A percentile compares a stretch with the other conserved stretches of the same genome.
Conservation (phyloP, 179 eudicot species). For the Pouteria campechiana region DNA sequence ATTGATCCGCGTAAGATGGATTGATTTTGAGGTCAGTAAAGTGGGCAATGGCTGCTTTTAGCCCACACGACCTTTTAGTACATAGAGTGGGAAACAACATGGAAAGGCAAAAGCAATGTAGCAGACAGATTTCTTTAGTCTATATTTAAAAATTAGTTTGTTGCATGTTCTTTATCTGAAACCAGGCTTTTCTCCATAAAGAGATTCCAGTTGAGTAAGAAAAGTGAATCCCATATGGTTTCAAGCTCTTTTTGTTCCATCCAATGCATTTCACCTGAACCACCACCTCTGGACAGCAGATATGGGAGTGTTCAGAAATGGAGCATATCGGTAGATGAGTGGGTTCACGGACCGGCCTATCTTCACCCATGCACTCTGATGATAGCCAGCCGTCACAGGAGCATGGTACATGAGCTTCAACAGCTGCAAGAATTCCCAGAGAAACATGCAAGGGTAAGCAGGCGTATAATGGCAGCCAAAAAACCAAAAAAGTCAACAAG, state of each 20-base stretch:
- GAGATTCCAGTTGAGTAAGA: not conserved
- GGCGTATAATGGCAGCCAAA: too few relatives aligned
- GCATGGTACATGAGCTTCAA: conserved; percentile 93
- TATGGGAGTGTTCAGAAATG: conserved; percentile 61
- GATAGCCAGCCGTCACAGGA: conserved; percentile 85
- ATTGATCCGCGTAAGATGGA: not conserved
- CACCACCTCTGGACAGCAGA: conserved; percentile 81
- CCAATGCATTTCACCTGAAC: conserved; percentile 38
- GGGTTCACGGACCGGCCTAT: conserved; percentile 61
- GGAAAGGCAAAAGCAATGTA: not conserved
- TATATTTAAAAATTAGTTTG: too few relatives aligned
- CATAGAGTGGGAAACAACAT: not conserved
- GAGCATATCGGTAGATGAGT: conserved; percentile 58
- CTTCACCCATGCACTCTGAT: conserved; percentile 78
- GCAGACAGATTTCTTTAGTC: too few relatives aligned
- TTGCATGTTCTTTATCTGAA: not conserved
- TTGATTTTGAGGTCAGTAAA: not conserved
- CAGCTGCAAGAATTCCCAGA: conserved; percentile 35
- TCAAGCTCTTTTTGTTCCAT: not conserved
- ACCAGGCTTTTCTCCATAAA: not conserved
- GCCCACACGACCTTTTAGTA: not conserved
- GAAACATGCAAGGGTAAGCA: not conserved
- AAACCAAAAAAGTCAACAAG: too few relatives aligned
- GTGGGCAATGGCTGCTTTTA: not conserved
- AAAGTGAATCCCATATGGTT: not conserved